Evolutionary conservation across 768 basidiomycete genomes (phyloP).

Genomic region (Rhodotorula graminis): DNA sequence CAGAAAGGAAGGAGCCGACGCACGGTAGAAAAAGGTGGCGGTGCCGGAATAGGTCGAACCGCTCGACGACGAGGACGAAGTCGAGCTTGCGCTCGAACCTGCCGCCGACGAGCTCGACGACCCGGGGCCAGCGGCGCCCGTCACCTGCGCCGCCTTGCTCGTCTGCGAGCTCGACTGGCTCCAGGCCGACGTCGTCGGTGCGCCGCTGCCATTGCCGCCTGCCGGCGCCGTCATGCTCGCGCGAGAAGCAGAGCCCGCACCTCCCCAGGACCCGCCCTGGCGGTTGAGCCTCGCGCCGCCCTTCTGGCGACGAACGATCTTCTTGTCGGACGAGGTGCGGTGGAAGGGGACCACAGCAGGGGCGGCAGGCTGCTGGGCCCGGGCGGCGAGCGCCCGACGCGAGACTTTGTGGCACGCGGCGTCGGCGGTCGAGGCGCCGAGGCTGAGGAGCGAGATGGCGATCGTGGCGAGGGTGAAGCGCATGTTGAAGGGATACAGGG

Average conservation of each 20-base stretch:
- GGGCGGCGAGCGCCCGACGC: neutral
- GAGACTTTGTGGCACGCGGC: constrained; percentile 3
- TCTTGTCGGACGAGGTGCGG: neutral
- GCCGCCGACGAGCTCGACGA: neutral
- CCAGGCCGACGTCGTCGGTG: neutral
- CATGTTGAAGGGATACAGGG: neutral
- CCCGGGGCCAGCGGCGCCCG: no score
- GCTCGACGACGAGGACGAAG: constrained; percentile 18
- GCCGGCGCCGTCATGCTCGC: neutral
- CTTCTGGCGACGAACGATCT: constrained; percentile 9
- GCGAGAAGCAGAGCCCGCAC: neutral
- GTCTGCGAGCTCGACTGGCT: neutral
- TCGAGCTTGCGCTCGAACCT: neutral
- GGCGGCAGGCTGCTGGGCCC: neutral
- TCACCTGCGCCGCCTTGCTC: neutral
- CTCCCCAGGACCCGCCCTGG: neutral
- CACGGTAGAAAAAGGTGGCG: constrained; percentile 56
- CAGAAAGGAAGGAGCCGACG: neutral
- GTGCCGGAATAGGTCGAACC: constrained; percentile 41
- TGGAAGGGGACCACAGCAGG: neutral
- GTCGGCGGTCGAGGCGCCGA: constrained; percentile 3
- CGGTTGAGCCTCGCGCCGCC: neutral
- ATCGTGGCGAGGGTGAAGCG: constrained; percentile 2
- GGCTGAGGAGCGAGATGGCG: constrained; percentile 14
- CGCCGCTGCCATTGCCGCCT: neutral